These are phyloP conservation scores for Periconia sp. DNA, from an alignment of 2,329 filamentous ascomycete species.

Conservation along the genomic window DNA sequence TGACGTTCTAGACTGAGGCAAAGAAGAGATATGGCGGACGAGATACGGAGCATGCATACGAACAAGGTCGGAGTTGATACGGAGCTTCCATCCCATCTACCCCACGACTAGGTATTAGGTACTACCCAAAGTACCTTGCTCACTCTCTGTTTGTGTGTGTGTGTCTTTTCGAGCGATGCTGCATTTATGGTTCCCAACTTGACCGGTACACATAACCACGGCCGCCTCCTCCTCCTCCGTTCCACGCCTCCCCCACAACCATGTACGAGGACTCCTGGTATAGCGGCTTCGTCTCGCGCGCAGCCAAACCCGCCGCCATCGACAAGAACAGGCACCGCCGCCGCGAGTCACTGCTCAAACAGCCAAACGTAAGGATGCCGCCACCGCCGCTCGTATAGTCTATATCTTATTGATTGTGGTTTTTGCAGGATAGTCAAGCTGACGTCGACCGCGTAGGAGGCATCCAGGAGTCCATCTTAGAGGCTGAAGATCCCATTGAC, in stretches of 20 bases:
- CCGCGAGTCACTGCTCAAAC: slow-evolving; percentile 66
- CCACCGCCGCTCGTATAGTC: slow-evolving; percentile 3
- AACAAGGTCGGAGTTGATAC: neutral
- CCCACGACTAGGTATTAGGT: neutral
- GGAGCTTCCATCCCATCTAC: neutral
- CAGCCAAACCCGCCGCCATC: slow-evolving; percentile 50
- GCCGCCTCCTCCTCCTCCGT: neutral
- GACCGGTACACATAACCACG: slow-evolving; percentile 1
- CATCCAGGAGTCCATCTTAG: slow-evolving; percentile 62
- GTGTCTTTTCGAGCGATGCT: no score
- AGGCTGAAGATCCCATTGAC: slow-evolving; percentile 42
- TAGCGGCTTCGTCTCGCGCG: slow-evolving; percentile 67
- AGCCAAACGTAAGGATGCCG: slow-evolving; percentile 50
- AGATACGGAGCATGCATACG: neutral
- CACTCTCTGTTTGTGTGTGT: no score
- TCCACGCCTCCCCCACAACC: slow-evolving; percentile 5
- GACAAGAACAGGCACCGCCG: slow-evolving; percentile 60
- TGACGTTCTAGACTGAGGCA: neutral
- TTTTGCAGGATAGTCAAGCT: slow-evolving; percentile 56
- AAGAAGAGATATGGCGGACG: neutral
- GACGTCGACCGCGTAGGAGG: slow-evolving; percentile 57
- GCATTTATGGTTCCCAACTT: no score
- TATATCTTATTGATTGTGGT: slow-evolving; percentile 46
- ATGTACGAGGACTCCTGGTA: slow-evolving; percentile 90
- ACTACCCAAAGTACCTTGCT: neutral